Conservation (phyloP, 2,329 filamentous ascomycete species). For the Colletotrichum australisinense region DNA sequence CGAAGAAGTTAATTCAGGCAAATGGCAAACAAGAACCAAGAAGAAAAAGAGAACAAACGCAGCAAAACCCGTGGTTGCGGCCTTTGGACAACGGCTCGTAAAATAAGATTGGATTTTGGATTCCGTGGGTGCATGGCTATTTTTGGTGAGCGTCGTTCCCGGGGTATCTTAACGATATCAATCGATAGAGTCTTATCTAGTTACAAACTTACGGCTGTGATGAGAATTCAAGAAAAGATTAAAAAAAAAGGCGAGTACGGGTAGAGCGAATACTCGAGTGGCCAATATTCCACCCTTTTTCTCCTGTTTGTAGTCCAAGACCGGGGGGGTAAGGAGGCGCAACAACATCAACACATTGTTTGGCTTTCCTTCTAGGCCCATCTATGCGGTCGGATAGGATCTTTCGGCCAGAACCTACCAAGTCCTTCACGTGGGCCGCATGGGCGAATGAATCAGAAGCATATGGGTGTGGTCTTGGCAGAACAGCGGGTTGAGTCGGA, state of each 20-base stretch:
- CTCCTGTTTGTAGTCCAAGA: not conserved
- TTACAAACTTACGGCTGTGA: not conserved
- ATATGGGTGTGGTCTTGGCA: slow-evolving; percentile 4
- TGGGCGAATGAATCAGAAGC: slow-evolving; percentile 14
- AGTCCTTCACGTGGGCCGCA: slow-evolving; percentile 23
- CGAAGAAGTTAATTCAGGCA: too few relatives aligned
- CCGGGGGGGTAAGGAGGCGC: not conserved
- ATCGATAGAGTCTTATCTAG: not conserved
- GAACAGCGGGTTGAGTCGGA: slow-evolving; percentile 17
- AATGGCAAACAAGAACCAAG: not conserved
- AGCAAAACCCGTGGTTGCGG: not conserved
- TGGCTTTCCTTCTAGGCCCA: too few relatives aligned
- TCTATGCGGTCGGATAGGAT: not conserved
- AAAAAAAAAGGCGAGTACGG: too few relatives aligned
- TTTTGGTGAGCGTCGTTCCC: not conserved
- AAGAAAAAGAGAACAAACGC: not conserved
- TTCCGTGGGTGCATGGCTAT: not conserved
- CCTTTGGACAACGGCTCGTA: not conserved
- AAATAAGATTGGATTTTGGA: not conserved
- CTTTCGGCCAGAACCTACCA: not conserved
- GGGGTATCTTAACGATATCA: not conserved
- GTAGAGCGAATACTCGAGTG: not conserved
- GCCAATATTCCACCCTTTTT: not conserved
- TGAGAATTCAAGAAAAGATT: too few relatives aligned
- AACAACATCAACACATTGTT: not conserved